Conservation (phyloP, 768 basidiomycete species). For the Tubosaeta sp. region DNA sequence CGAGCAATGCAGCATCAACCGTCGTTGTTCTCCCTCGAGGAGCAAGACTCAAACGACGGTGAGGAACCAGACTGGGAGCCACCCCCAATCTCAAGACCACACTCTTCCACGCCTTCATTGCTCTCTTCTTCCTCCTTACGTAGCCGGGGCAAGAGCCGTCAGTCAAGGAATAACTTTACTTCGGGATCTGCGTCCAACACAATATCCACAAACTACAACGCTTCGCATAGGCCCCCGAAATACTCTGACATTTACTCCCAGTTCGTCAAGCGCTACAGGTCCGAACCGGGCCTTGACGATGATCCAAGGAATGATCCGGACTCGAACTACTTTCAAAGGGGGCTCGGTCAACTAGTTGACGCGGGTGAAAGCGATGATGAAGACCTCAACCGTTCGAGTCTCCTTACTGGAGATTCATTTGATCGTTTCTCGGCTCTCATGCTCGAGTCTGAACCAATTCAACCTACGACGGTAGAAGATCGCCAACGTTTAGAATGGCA, state of each 20-base stretch:
- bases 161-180: constrained; percentile 28
- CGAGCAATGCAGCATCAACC: constrained; percentile 48
- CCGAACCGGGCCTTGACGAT: constrained; percentile 55
- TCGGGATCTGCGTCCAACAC: constrained; percentile 25
- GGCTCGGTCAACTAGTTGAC: constrained; percentile 62
- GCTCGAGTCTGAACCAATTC: constrained; percentile 58
- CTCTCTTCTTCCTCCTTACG: constrained; percentile 29
- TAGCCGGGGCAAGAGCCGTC: constrained; percentile 30
- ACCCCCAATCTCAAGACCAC: constrained; percentile 28
- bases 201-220: constrained; percentile 27
- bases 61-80: constrained; percentile 46
- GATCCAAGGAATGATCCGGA: constrained; percentile 80
- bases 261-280: constrained; percentile 73
- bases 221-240: constrained; percentile 31
- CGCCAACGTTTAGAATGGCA: constrained; percentile 92
- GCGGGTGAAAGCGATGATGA: constrained; percentile 78
- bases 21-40: constrained; percentile 62
- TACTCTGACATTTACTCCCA: constrained; percentile 72
- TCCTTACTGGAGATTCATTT: constrained; percentile 41
- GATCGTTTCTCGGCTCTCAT: constrained; percentile 51
- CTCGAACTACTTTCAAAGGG: constrained; percentile 74
- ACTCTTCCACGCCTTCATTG: constrained; percentile 18
- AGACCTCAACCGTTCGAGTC: constrained; percentile 43
- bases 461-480: constrained; percentile 69
- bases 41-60: constrained; percentile 44